Evolutionary conservation across 352 stramenopile species (phyloP).

Genomic region (Ochromonadaceae sp.): DNA sequence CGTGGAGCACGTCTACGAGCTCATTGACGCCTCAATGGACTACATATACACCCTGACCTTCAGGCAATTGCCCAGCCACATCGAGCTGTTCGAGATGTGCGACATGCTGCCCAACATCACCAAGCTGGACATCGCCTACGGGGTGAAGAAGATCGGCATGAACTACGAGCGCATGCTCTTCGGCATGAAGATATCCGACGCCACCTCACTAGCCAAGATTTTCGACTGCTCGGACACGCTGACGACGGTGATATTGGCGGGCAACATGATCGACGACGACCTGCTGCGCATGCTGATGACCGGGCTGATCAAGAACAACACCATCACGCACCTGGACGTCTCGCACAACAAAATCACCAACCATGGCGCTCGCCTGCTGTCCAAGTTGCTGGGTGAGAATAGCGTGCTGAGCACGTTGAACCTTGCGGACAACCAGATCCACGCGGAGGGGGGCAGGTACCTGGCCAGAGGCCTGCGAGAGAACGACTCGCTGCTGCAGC

Average conservation of each 20-base stretch:
- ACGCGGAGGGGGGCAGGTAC: slow-evolving; percentile 62
- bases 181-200: slow-evolving; percentile 83
- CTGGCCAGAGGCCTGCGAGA: slow-evolving; percentile 66
- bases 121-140: slow-evolving; percentile 58
- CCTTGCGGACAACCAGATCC: slow-evolving; percentile 77
- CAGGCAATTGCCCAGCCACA: slow-evolving; percentile 61
- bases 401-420: slow-evolving; percentile 70
- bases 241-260: slow-evolving; percentile 57
- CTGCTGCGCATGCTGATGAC: slow-evolving; percentile 79
- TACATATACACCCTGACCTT: slow-evolving; percentile 70
- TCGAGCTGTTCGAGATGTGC: slow-evolving; percentile 65
- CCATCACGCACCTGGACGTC: slow-evolving; percentile 74
- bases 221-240: slow-evolving; percentile 59
- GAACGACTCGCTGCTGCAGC: slow-evolving; percentile 63
- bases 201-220: slow-evolving; percentile 61
- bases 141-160: slow-evolving; percentile 75
- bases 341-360: slow-evolving; percentile 88
- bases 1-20: slow-evolving; percentile 20
- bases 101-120: slow-evolving; percentile 64
- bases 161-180: slow-evolving; percentile 83
- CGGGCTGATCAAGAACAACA: slow-evolving; percentile 69
- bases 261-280: slow-evolving; percentile 77
- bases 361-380: slow-evolving; percentile 63
- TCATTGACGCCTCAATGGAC: slow-evolving; percentile 47
- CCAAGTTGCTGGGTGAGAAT: slow-evolving; percentile 63